phyloP scores from a whole-genome alignment of 768 basidiomycete species.

The Hygrocybe punicea region DNA sequence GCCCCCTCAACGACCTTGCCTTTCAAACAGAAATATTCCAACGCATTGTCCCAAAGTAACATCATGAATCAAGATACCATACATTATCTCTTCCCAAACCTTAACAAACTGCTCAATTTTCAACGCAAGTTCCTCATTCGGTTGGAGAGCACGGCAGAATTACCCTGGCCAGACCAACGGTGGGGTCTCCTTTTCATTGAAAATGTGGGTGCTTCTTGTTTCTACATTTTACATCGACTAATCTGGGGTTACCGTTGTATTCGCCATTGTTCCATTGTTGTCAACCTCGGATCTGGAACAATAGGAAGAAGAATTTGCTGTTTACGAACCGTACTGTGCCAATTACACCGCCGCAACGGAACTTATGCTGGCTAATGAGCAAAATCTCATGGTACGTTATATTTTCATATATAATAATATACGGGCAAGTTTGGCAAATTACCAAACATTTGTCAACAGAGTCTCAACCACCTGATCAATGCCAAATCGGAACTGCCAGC shows the following conservation, averaged over 20 bases:
- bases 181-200: slow-evolving; percentile 87
- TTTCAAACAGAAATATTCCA: slow-evolving; percentile 75
- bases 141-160: slow-evolving; percentile 79
- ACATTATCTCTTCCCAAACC: slow-evolving; percentile 90
- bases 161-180: slow-evolving; percentile 77
- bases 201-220: slow-evolving; percentile 54
- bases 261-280: slow-evolving; percentile 20
- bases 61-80: slow-evolving; percentile 93
- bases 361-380: slow-evolving; percentile 80
- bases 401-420: slow-evolving; percentile 14
- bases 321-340: slow-evolving; percentile 96
- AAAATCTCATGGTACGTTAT: slow-evolving; percentile 71
- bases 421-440: slow-evolving; percentile 14
- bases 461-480: slow-evolving; percentile 80
- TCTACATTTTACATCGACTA: slow-evolving; percentile 23
- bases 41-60: slow-evolving; percentile 73
- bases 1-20: slow-evolving; percentile 21
- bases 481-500: slow-evolving; percentile 90
- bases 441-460: slow-evolving; percentile 52
- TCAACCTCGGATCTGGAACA: slow-evolving; percentile 37
- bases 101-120: slow-evolving; percentile 94
- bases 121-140: slow-evolving; percentile 92
- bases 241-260: slow-evolving; percentile 44
- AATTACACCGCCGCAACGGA: slow-evolving; percentile 88
- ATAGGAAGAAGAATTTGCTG: slow-evolving; percentile 94